Conservation (phyloP, 805 yeast genomes). For the Cyberlindnera euphorbiae region DNA sequence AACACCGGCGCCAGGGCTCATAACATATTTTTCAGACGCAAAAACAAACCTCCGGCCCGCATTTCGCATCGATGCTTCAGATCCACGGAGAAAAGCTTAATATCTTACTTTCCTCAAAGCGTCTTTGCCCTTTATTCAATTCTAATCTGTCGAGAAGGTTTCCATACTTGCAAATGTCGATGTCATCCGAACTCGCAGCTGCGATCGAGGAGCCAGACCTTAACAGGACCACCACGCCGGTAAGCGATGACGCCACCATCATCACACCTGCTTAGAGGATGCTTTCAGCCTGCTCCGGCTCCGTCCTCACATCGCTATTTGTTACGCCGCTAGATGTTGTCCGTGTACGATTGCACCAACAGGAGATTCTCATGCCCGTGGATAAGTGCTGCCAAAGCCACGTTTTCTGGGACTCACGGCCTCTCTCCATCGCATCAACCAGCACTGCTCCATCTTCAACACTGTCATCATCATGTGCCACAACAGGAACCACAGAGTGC, state of each 20-base stretch:
- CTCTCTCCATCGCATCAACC: slow-evolving; percentile 7
- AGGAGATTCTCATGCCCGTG: slow-evolving; percentile 52
- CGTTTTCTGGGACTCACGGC: slow-evolving; percentile 32
- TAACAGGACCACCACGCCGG: slow-evolving; percentile 5
- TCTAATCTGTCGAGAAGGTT: no score
- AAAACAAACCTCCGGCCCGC: no score
- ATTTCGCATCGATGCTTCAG: no score
- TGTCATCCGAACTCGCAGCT: slow-evolving; percentile 21
- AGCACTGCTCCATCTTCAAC: slow-evolving; percentile 2
- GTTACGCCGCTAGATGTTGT: slow-evolving; percentile 83
- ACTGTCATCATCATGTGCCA: slow-evolving; percentile 11
- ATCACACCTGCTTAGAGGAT: slow-evolving; percentile 56
- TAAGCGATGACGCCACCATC: slow-evolving; percentile 16
- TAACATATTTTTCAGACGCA: no score
- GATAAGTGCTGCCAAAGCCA: slow-evolving; percentile 33
- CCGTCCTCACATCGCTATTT: slow-evolving; percentile 63
- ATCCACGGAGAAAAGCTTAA: no score
- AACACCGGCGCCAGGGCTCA: no score
- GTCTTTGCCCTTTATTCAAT: no score
- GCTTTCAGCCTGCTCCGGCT: slow-evolving; percentile 77
- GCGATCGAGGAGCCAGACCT: slow-evolving; percentile 20
- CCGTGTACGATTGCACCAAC: slow-evolving; percentile 73
- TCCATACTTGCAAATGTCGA: slow-evolving; percentile 9
- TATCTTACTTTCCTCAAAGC: no score
- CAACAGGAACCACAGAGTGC: slow-evolving; percentile 6